These are phyloP conservation scores for Microbotryum lychnidis-dioicae DNA, from an alignment of 1,284 basidiomycete genomes.

Conservation along the genomic window DNA sequence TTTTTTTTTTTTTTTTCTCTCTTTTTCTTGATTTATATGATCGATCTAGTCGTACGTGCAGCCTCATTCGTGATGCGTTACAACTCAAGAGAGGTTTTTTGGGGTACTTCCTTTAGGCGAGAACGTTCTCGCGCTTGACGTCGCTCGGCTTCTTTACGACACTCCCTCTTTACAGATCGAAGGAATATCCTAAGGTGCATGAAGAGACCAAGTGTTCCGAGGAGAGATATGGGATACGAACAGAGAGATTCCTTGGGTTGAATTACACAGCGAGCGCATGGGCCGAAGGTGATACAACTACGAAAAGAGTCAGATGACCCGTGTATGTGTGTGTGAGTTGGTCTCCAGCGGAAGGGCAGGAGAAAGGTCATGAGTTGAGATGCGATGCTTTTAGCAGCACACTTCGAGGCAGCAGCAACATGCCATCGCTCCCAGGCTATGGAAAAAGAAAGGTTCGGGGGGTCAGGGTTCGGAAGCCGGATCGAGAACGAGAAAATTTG, in stretches of 20 bases:
- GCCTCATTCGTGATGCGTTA: not conserved
- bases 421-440: not conserved
- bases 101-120: not conserved
- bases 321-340: not conserved
- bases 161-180: not conserved
- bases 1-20: too few species aligned
- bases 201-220: too few species aligned
- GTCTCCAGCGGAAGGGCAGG: not conserved
- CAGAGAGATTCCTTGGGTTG: not conserved
- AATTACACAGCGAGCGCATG: not conserved
- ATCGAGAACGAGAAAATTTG: too few species aligned
- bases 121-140: not conserved
- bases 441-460: too few species aligned
- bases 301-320: not conserved
- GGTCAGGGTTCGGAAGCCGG: too few species aligned
- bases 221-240: not conserved
- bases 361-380: not conserved
- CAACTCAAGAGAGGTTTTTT: not conserved
- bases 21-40: too few species aligned
- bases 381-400: constrained; percentile 6
- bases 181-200: not conserved
- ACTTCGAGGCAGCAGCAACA: constrained; percentile 17
- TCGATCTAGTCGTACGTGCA: too few species aligned
- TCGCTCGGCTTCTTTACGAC: too few species aligned
- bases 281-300: not conserved